phyloP scores from a whole-genome alignment of 495 filamentous ascomycete species.

The Xylaria intraflava region DNA sequence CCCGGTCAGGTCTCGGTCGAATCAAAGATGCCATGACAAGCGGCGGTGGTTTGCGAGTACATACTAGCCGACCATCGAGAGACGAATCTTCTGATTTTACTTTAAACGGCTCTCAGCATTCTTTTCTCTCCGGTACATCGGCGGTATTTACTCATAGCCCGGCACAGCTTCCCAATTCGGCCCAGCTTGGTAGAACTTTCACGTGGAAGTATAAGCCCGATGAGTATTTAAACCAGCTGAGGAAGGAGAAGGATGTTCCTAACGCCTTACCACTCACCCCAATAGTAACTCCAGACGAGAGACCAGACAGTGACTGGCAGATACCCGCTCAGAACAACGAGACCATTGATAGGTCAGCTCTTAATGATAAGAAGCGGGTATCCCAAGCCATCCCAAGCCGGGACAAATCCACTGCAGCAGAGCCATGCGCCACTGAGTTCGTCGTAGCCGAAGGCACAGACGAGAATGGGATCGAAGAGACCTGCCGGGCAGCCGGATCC shows the following conservation, averaged over 20 bases:
- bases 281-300: conserved; percentile 9
- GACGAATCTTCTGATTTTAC: conserved; percentile 34
- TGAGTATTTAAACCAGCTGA: conserved; percentile 42
- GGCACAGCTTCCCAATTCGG: conserved; percentile 10
- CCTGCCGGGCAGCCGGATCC: conserved; percentile 32
- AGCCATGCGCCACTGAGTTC: conserved; percentile 37
- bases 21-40: conserved; percentile 72
- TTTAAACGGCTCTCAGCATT: conserved; percentile 30
- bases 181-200: conserved; percentile 38
- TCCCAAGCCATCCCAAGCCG: conserved; percentile 13
- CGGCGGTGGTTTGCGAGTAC: conserved; percentile 46
- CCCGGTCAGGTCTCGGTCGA: conserved; percentile 72
- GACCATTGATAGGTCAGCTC: conserved; percentile 8
- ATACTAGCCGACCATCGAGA: conserved; percentile 41
- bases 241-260: conserved; percentile 25
- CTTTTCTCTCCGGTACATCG: conserved; percentile 34
- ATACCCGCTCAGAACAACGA: conserved; percentile 7
- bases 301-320: conserved; percentile 10
- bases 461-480: conserved; percentile 38
- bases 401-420: conserved; percentile 18
- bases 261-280: conserved; percentile 15
- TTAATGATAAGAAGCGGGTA: conserved; percentile 16
- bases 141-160: conserved; percentile 16
- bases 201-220: conserved; percentile 52
- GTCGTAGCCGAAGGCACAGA: conserved; percentile 40